Evolutionary conservation across 805 yeast genomes (phyloP).

Genomic region (Kazachstania bromeliacearum): DNA sequence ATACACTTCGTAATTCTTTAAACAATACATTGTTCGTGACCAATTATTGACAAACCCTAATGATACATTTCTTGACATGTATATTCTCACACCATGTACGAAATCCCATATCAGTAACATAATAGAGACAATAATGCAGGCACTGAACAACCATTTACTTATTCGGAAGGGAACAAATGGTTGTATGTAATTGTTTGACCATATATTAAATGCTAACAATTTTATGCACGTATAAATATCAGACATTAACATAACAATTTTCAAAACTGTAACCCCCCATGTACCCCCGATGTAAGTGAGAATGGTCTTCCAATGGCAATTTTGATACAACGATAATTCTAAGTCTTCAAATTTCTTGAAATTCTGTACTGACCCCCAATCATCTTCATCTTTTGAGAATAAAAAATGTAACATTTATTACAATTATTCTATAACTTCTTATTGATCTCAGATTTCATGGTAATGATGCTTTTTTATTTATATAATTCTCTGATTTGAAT

Average conservation of each 20-base stretch:
- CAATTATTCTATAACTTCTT: no score
- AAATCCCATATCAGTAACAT: conserved; percentile 47
- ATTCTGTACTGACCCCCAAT: conserved; percentile 8
- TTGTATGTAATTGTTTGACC: conserved; percentile 46
- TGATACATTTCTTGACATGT: conserved; percentile 54
- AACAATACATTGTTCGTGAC: conserved; percentile 49
- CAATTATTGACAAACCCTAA: conserved; percentile 57
- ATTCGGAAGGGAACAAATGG: conserved; percentile 43
- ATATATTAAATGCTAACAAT: conserved; percentile 59
- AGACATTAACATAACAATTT: conserved; percentile 47
- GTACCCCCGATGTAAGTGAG: conserved; percentile 15
- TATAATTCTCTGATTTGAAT: no score
- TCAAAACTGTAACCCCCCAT: conserved; percentile 35
- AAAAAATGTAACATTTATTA: background rate
- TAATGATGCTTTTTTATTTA: no score
- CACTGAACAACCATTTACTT: conserved; percentile 65
- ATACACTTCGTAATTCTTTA: conserved; percentile 52
- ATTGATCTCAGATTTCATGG: no score
- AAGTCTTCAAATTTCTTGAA: conserved; percentile 22
- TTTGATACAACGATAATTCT: conserved; percentile 18
- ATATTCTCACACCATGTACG: conserved; percentile 48
- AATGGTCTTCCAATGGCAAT: conserved; percentile 15
- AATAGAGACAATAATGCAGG: conserved; percentile 68
- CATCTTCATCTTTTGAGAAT: conserved; percentile 4
- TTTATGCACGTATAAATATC: conserved; percentile 75